phyloP scores from a whole-genome alignment of 179 eudicot species.

The Corrigiola litoralis region DNA sequence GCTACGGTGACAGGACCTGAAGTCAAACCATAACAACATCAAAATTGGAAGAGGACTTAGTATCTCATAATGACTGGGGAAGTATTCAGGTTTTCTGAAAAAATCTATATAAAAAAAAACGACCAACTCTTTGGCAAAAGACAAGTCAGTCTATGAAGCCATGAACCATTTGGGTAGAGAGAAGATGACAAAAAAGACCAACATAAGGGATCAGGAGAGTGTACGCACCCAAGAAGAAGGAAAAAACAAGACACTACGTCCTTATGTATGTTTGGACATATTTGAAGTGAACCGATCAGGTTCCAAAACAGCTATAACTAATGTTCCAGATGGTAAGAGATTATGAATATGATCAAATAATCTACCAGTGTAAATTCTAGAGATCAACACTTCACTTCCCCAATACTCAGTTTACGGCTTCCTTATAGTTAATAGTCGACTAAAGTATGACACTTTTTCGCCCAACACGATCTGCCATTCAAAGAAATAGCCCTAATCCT shows the following conservation, averaged over 20 bases:
- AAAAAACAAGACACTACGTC: background rate
- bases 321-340: background rate
- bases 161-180: no score
- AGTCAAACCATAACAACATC: slow-evolving; percentile 10
- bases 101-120: no score
- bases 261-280: background rate
- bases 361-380: background rate
- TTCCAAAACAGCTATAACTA: background rate
- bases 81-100: background rate
- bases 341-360: background rate
- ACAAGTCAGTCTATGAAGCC: background rate
- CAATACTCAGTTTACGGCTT: background rate
- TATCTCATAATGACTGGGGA: background rate
- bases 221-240: background rate
- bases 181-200: no score
- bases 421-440: background rate
- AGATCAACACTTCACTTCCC: background rate
- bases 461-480: no score
- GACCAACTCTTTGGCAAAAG: background rate
- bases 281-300: background rate
- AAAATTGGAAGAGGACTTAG: background rate
- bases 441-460: no score
- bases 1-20: slow-evolving; percentile 96
- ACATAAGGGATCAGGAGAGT: no score
- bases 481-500: no score